Percentiles rank a stretch among this genome's conserved stretches.
phyloP scores from a whole-genome alignment of 164 flowering plant genomes.

The Stephania yunnanensis region DNA sequence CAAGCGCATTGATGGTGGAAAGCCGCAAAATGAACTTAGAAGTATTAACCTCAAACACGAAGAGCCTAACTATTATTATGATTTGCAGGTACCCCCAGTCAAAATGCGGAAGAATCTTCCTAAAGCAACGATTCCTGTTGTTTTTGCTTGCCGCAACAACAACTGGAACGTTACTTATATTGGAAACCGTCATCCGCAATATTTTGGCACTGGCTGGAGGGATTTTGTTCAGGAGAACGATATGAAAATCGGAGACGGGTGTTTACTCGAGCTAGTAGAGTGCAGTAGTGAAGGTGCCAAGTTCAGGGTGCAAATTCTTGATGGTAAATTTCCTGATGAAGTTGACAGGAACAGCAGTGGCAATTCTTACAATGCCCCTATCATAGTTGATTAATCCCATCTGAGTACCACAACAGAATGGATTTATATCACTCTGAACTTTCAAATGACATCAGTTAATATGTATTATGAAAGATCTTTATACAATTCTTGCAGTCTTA shows the following conservation, averaged over 20 bases:
- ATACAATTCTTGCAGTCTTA: too few species aligned
- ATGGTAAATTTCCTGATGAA: constrained; percentile 30
- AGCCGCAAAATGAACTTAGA: neutral
- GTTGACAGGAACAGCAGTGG: constrained; percentile 16
- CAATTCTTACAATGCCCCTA: constrained; percentile 16
- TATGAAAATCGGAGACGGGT: constrained; percentile 40
- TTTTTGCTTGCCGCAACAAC: constrained; percentile 22
- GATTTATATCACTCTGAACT: neutral
- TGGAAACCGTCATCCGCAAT: constrained; percentile 11
- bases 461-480: neutral
- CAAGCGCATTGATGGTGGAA: neutral
- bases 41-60: neutral
- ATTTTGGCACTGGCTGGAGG: constrained; percentile 25
- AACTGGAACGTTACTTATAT: constrained; percentile 29
- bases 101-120: constrained; percentile 19
- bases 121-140: constrained; percentile 15
- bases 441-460: neutral
- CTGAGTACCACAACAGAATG: too few species aligned
- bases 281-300: constrained; percentile 7
- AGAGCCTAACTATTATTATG: neutral
- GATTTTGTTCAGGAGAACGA: constrained; percentile 29
- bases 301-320: constrained; percentile 42
- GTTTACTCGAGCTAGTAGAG: constrained; percentile 40
- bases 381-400: constrained; percentile 14
- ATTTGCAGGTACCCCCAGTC: constrained; percentile 20